Conservation (phyloP, 1,284 basidiomycete species). For the Exobasidium cylindrosporum region DNA sequence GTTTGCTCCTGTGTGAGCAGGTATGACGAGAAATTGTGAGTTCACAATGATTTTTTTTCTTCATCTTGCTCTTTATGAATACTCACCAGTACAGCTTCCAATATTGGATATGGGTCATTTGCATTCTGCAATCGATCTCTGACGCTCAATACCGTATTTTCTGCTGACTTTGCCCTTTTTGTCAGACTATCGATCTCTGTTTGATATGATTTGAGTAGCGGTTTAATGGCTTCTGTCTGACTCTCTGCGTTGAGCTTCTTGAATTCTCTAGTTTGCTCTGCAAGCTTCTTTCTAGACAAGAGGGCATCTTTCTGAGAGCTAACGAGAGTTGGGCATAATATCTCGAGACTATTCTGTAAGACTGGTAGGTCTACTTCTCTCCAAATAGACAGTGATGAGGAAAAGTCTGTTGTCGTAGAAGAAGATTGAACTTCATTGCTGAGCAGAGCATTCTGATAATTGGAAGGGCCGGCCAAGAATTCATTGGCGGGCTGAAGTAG, state of each 20-base stretch:
- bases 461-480: not conserved
- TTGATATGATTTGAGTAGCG: constrained; percentile 66
- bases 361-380: constrained; percentile 29
- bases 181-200: constrained; percentile 92
- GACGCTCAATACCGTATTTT: constrained; percentile 87
- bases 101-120: constrained; percentile 90
- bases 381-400: constrained; percentile 38
- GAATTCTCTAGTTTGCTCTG: constrained; percentile 50
- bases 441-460: too few relatives aligned
- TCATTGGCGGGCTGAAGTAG: not conserved
- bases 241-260: constrained; percentile 31
- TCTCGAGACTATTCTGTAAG: constrained; percentile 29
- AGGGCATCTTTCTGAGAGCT: constrained; percentile 41
- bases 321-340: constrained; percentile 25
- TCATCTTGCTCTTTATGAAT: not conserved
- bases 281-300: constrained; percentile 41
- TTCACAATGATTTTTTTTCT: not conserved
- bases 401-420: constrained; percentile 26
- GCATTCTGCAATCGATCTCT: constrained; percentile 69
- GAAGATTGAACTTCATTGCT: constrained; percentile 23
- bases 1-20: constrained; percentile 39
- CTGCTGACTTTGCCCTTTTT: constrained; percentile 81
- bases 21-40: not conserved
- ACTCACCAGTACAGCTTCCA: constrained; percentile 84
- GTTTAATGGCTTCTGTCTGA: constrained; percentile 44